Conservation (phyloP, 768 basidiomycete genomes). For the Russula griseocarnosa region DNA sequence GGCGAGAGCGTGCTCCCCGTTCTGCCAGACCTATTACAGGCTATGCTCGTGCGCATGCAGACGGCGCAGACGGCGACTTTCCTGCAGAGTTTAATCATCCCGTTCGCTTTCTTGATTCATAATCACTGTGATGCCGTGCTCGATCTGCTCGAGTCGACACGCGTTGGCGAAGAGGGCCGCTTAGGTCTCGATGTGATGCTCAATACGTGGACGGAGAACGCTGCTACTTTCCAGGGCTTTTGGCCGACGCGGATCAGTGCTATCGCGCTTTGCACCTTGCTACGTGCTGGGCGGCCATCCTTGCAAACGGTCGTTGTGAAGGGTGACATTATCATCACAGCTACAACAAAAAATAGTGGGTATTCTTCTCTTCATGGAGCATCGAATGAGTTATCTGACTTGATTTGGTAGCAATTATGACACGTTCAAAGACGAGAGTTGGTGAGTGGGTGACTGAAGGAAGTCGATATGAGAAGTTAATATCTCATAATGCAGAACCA, state of each 20-base stretch:
- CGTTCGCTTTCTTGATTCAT: slow-evolving; percentile 90
- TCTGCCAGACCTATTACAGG: slow-evolving; percentile 80
- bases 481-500: slow-evolving; percentile 52
- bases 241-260: slow-evolving; percentile 88
- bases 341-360: slow-evolving; percentile 78
- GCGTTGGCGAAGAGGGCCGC: slow-evolving; percentile 45
- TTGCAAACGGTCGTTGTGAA: slow-evolving; percentile 73
- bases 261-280: slow-evolving; percentile 74
- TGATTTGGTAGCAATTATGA: slow-evolving; percentile 77
- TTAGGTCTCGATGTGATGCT: slow-evolving; percentile 84
- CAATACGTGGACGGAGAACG: slow-evolving; percentile 91
- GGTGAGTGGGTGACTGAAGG: slow-evolving; percentile 48
- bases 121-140: slow-evolving; percentile 81
- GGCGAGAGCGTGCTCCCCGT: slow-evolving; percentile 79
- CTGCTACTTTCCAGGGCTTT: slow-evolving; percentile 90
- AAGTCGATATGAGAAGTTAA: slow-evolving; percentile 27
- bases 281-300: slow-evolving; percentile 58
- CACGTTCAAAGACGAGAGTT: slow-evolving; percentile 81
- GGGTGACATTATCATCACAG: slow-evolving; percentile 85
- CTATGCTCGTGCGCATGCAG: slow-evolving; percentile 76
- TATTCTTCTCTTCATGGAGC: slow-evolving; percentile 11
- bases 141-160: slow-evolving; percentile 65
- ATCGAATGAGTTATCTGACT: neutral
- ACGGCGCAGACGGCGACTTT: slow-evolving; percentile 89
- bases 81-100: slow-evolving; percentile 87